phyloP scores from a whole-genome alignment of 441 rosid genomes.

The Metrosideros polymorpha region DNA sequence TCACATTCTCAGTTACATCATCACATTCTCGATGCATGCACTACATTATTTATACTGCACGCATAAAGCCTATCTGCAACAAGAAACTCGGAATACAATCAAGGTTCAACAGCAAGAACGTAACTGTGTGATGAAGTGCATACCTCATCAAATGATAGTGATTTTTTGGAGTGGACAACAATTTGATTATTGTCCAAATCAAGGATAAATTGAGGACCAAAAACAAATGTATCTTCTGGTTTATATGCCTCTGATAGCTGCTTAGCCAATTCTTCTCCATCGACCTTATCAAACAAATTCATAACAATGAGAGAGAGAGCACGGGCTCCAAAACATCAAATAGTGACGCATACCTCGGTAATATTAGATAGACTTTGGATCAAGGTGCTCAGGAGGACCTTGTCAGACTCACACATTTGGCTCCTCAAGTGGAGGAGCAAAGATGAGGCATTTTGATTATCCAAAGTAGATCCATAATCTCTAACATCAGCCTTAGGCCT shows the following conservation, averaged over 20 bases:
- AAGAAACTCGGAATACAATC: background rate
- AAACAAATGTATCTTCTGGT: slow-evolving; percentile 79
- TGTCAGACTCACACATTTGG: slow-evolving; percentile 38
- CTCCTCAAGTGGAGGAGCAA: slow-evolving; percentile 44
- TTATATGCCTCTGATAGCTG: slow-evolving; percentile 73
- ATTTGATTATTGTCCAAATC: slow-evolving; percentile 38
- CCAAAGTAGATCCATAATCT: slow-evolving; percentile 57
- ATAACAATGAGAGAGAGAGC: background rate
- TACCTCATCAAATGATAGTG: slow-evolving; percentile 89
- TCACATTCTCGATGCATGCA: background rate
- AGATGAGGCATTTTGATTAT: slow-evolving; percentile 56
- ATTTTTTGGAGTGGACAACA: slow-evolving; percentile 54
- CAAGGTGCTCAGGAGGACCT: slow-evolving; percentile 32
- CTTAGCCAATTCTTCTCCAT: slow-evolving; percentile 40
- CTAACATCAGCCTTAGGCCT: slow-evolving; percentile 57
- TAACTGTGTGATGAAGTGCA: background rate
- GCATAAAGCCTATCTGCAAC: background rate
- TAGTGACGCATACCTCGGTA: slow-evolving; percentile 41
- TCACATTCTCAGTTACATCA: background rate
- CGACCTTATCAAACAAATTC: slow-evolving; percentile 36
- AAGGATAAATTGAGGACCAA: slow-evolving; percentile 41
- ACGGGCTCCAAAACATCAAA: background rate
- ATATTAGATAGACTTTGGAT: slow-evolving; percentile 38
- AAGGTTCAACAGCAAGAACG: background rate
- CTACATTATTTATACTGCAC: background rate